phyloP scores from a whole-genome alignment of 2,329 filamentous ascomycete species.

The Hansfordia pulvinata region DNA sequence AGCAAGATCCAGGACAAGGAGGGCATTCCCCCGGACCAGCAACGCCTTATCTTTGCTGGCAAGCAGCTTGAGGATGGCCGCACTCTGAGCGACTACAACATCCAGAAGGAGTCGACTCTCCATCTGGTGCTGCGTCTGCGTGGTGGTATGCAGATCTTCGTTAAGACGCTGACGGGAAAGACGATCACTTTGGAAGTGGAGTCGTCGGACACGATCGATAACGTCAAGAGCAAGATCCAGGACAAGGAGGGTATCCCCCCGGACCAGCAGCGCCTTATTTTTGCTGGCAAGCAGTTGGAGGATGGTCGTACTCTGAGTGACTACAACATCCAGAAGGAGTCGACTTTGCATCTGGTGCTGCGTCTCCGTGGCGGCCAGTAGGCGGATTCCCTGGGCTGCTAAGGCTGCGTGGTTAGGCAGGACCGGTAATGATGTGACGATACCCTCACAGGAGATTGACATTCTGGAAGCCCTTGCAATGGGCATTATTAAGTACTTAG shows the following conservation, averaged over 20 bases:
- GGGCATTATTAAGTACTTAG: too few species aligned
- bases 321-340: slow-evolving; percentile 79
- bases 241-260: slow-evolving; percentile 62
- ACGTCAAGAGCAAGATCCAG: slow-evolving; percentile 58
- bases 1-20: slow-evolving; percentile 88
- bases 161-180: slow-evolving; percentile 58
- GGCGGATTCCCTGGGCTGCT: slow-evolving; percentile 5
- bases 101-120: slow-evolving; percentile 80
- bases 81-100: slow-evolving; percentile 90
- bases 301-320: slow-evolving; percentile 72
- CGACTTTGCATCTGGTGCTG: slow-evolving; percentile 56
- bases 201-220: slow-evolving; percentile 56
- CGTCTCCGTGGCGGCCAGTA: slow-evolving; percentile 54
- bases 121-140: slow-evolving; percentile 71
- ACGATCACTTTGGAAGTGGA: slow-evolving; percentile 58
- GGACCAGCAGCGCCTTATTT: slow-evolving; percentile 58
- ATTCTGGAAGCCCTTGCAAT: too few species aligned
- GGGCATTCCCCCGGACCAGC: slow-evolving; percentile 88
- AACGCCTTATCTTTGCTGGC: slow-evolving; percentile 84
- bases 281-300: slow-evolving; percentile 58
- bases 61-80: slow-evolving; percentile 91
- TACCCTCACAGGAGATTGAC: too few species aligned
- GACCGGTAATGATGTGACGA: slow-evolving; percentile 11
- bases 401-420: too few species aligned
- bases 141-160: slow-evolving; percentile 68